phyloP scores from a whole-genome alignment of 768 basidiomycete genomes.

The Neoboletus subvelutipes region DNA sequence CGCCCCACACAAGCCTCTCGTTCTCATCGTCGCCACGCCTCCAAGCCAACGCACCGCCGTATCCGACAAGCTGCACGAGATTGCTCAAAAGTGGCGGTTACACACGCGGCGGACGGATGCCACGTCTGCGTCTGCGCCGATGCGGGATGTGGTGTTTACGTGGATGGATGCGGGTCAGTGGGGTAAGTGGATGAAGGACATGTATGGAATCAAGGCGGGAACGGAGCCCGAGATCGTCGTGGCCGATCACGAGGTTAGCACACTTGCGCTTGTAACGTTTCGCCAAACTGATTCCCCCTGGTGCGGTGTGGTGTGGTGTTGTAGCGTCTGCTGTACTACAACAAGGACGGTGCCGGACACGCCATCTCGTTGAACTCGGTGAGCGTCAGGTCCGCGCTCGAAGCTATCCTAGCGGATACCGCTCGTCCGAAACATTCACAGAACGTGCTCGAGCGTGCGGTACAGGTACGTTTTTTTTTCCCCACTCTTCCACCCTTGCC shows the following conservation, averaged over 20 bases:
- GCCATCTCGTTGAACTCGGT: slow-evolving; percentile 54
- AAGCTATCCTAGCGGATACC: slow-evolving; percentile 56
- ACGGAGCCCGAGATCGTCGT: slow-evolving; percentile 54
- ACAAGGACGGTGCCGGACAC: slow-evolving; percentile 56
- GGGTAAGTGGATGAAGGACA: slow-evolving; percentile 87
- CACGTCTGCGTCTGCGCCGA: not conserved
- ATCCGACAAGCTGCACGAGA: slow-evolving; percentile 45
- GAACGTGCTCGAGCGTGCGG: slow-evolving; percentile 63
- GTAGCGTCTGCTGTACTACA: slow-evolving; percentile 75
- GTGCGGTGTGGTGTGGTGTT: not conserved
- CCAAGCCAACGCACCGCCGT: slow-evolving; percentile 40
- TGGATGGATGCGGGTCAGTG: slow-evolving; percentile 89
- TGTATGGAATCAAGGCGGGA: slow-evolving; percentile 66
- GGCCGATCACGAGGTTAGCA: slow-evolving; percentile 61
- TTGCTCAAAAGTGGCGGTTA: slow-evolving; percentile 61
- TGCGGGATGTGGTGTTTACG: slow-evolving; percentile 70
- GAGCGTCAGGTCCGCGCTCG: slow-evolving; percentile 68
- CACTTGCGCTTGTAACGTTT: too few species aligned
- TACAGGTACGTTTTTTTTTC: slow-evolving; percentile 51
- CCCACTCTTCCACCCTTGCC: not conserved
- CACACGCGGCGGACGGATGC: not conserved
- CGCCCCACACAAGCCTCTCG: slow-evolving; percentile 67
- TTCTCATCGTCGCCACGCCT: slow-evolving; percentile 67
- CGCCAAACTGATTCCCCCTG: not conserved
- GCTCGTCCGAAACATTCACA: slow-evolving; percentile 63